Evolutionary conservation across 768 basidiomycete species (phyloP).

Genomic region (Leccinum incarnatum): DNA sequence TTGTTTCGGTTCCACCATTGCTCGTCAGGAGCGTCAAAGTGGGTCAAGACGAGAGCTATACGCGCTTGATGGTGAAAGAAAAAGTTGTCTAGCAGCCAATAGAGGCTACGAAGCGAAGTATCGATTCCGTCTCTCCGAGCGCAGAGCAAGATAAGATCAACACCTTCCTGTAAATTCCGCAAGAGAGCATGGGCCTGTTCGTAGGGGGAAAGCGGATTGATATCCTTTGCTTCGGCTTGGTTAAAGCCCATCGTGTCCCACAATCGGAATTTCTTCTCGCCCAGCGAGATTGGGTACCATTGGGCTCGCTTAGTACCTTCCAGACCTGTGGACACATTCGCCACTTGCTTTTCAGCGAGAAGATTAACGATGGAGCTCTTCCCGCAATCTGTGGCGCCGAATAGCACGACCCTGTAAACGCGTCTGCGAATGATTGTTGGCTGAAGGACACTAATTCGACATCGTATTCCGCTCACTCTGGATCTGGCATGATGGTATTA

Average conservation of each 20-base stretch:
- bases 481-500: conserved; percentile 2
- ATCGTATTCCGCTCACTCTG: conserved; percentile 15
- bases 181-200: conserved; percentile 34
- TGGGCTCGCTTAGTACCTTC: conserved; percentile 31
- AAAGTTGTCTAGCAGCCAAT: conserved; percentile 36
- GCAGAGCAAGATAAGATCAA: conserved; percentile 40
- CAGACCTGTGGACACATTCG: conserved; percentile 28
- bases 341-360: conserved; percentile 24
- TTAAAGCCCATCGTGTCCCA: conserved; percentile 37
- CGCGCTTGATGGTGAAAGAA: conserved; percentile 37
- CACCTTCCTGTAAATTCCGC: conserved; percentile 30
- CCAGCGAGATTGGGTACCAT: conserved; percentile 20
- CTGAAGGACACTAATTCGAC: neutral
- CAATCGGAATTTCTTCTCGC: conserved; percentile 22
- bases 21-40: conserved; percentile 33
- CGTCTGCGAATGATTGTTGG: conserved; percentile 15
- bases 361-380: conserved; percentile 33
- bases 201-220: conserved; percentile 20
- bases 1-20: conserved; percentile 22
- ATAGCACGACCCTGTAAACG: conserved; percentile 23
- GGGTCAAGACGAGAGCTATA: conserved; percentile 38
- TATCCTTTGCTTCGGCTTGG: conserved; percentile 16
- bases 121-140: conserved; percentile 38
- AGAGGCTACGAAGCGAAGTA: conserved; percentile 34
- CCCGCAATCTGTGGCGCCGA: conserved; percentile 28